Evolutionary conservation across 2,329 filamentous ascomycete genomes (phyloP).

Genomic region (Diaporthe sp.): DNA sequence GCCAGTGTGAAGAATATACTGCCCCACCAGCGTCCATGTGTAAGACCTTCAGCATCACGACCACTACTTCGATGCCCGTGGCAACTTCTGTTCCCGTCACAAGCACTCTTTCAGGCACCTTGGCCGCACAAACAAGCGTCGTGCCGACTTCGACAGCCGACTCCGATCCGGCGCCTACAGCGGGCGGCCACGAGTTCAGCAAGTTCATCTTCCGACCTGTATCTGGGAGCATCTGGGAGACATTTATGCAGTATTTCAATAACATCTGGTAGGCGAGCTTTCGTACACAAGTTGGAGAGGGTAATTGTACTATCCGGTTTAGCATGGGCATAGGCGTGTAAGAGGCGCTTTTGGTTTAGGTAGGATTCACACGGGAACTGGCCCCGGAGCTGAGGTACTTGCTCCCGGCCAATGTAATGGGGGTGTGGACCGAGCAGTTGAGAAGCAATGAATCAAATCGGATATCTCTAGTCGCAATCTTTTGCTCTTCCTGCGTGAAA

Average conservation of each 20-base stretch:
- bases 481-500: neutral
- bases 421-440: neutral
- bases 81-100: neutral
- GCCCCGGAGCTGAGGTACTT: neutral
- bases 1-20: slow-evolving; percentile 22
- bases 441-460: neutral
- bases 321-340: neutral
- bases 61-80: neutral
- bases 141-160: neutral
- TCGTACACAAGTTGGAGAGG: neutral
- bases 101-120: neutral
- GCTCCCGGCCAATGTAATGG: neutral
- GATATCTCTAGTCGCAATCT: slow-evolving; percentile 17
- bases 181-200: slow-evolving; percentile 13
- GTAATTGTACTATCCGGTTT: neutral
- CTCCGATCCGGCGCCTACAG: neutral
- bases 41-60: neutral
- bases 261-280: neutral
- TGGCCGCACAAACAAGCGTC: neutral
- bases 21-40: slow-evolving; percentile 14
- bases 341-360: neutral
- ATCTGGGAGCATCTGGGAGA: slow-evolving; percentile 20
- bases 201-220: slow-evolving; percentile 18
- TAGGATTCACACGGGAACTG: neutral
- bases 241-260: neutral